These are phyloP conservation scores for Metschnikowia corniflorae DNA, from an alignment of 805 yeast genomes.

Conservation along the genomic window DNA sequence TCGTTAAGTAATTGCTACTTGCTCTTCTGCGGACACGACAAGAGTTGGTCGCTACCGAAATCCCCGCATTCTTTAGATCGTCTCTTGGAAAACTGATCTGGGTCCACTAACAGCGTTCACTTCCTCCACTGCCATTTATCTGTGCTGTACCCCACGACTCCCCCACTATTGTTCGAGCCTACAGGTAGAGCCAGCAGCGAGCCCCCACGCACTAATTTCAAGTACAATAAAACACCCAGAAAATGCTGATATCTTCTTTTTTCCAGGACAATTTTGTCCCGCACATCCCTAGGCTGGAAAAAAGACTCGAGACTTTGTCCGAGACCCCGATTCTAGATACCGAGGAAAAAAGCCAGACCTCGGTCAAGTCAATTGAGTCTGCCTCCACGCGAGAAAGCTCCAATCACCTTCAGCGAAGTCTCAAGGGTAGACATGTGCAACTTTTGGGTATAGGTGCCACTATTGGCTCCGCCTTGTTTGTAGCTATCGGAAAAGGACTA, in stretches of 20 bases:
- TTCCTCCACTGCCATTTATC: too few relatives aligned
- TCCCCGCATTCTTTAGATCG: too few relatives aligned
- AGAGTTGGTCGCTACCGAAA: too few relatives aligned
- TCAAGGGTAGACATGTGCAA: slow-evolving; percentile 70
- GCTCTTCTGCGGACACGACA: too few relatives aligned
- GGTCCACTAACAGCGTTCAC: too few relatives aligned
- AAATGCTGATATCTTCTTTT: slow-evolving; percentile 7
- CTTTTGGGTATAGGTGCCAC: slow-evolving; percentile 79
- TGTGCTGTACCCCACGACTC: not conserved
- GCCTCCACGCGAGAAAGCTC: slow-evolving; percentile 11
- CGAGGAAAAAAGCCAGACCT: slow-evolving; percentile 7
- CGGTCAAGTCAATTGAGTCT: slow-evolving; percentile 9
- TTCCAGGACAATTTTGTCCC: slow-evolving; percentile 17
- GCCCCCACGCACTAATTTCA: not conserved
- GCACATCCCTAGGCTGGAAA: slow-evolving; percentile 8
- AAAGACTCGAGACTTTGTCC: not conserved
- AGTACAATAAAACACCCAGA: not conserved
- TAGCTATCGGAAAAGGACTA: slow-evolving; percentile 63
- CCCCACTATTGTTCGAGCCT: not conserved
- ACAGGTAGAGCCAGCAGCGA: not conserved
- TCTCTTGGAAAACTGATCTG: too few relatives aligned
- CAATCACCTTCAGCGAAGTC: slow-evolving; percentile 36
- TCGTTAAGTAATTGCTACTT: too few relatives aligned
- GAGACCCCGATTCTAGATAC: not conserved
- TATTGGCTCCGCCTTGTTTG: slow-evolving; percentile 77